A percentile compares a stretch with the other conserved stretches of the same genome.
These are phyloP conservation scores for Picochlorum sp. DNA, from an alignment of 139 green algal species.

Conservation along the genomic window DNA sequence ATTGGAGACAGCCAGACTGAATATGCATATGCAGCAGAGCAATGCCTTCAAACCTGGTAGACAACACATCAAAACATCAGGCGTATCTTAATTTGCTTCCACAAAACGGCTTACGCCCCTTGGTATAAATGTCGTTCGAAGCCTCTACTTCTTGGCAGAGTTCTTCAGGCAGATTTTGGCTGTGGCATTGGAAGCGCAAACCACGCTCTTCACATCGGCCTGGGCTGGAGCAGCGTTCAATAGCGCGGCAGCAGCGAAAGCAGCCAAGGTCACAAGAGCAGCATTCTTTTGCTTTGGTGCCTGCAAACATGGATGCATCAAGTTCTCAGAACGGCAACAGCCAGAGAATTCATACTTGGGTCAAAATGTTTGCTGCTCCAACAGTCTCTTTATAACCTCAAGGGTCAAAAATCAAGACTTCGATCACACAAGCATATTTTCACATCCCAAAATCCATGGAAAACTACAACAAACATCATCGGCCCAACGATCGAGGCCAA, in stretches of 20 bases:
- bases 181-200: constrained; percentile 31
- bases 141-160: constrained; percentile 9
- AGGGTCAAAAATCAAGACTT: no score
- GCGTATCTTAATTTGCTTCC: neutral
- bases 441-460: no score
- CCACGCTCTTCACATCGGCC: constrained; percentile 13
- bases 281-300: constrained; percentile 5
- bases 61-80: neutral
- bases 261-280: constrained; percentile 3
- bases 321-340: no score
- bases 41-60: no score
- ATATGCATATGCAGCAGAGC: no score
- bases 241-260: constrained; percentile 8
- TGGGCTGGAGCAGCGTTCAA: neutral
- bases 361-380: no score
- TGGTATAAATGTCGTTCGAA: neutral
- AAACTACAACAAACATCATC: no score
- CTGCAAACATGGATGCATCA: no score
- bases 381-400: neutral
- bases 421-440: no score
- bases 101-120: neutral
- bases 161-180: constrained; percentile 20
- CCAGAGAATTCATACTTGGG: no score
- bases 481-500: no score
- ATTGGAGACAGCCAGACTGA: no score